phyloP scores from a whole-genome alignment of 768 basidiomycete species.

The Suillus cothurnatus region DNA sequence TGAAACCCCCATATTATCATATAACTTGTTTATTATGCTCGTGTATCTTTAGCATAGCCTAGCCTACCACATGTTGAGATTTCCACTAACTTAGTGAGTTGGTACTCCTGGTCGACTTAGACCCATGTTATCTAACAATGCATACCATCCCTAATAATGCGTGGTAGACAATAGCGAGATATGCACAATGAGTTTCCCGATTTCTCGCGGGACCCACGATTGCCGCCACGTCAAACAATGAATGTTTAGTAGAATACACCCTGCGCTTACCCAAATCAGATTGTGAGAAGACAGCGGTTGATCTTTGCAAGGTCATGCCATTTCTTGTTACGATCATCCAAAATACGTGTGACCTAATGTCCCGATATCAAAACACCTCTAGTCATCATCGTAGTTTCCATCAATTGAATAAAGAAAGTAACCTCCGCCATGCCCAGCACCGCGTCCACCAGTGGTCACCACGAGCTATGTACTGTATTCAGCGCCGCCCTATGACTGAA shows the following conservation, averaged over 20 bases:
- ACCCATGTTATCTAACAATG: neutral
- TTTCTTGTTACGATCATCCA: constrained; percentile 11
- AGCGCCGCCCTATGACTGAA: constrained; percentile 43
- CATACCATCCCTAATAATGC: neutral
- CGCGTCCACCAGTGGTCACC: constrained; percentile 18
- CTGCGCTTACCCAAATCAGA: neutral
- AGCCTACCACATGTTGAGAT: neutral
- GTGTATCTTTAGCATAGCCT: constrained; percentile 25
- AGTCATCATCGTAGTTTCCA: constrained; percentile 14
- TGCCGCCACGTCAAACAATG: neutral
- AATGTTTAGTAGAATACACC: neutral
- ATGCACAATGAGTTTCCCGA: neutral
- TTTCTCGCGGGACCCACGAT: neutral
- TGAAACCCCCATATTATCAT: constrained; percentile 17
- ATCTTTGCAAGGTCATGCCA: constrained; percentile 8
- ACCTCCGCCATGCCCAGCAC: constrained; percentile 20
- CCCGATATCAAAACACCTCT: constrained; percentile 24
- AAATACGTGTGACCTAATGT: constrained; percentile 15
- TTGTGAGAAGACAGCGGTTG: constrained; percentile 1
- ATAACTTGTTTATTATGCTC: constrained; percentile 22
- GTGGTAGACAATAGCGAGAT: neutral
- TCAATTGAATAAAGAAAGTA: constrained; percentile 1
- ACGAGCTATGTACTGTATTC: constrained; percentile 21
- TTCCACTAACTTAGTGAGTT: constrained; percentile 4
- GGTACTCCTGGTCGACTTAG: constrained; percentile 7